These are phyloP conservation scores for Botrytis pseudocinerea DNA, from an alignment of 2,329 filamentous ascomycete species.

Conservation along the genomic window DNA sequence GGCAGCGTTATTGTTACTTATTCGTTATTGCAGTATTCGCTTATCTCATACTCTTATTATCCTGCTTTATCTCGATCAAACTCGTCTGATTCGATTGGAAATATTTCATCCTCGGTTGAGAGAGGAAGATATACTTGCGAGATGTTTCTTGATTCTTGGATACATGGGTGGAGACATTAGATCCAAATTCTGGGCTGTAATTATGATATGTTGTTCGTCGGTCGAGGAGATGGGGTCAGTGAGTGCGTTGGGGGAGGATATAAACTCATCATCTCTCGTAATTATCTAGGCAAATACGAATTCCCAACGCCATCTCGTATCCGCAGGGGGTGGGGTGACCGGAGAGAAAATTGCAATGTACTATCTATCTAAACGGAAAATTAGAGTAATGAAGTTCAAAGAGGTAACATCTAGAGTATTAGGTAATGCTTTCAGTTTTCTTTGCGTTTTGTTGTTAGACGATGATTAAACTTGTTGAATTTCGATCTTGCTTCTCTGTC, in stretches of 20 bases:
- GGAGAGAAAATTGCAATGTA: not conserved
- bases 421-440: fast-evolving
- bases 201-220: not conserved
- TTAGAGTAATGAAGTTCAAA: fast-evolving
- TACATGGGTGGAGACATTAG: not conserved
- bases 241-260: not conserved
- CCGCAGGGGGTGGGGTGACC: too few species aligned
- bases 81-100: not conserved
- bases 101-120: fast-evolving
- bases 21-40: fast-evolving
- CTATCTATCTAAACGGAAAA: not conserved
- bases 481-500: too few species aligned
- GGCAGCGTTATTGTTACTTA: not conserved
- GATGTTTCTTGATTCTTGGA: too few species aligned
- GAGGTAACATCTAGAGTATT: not conserved
- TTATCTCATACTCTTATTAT: not conserved
- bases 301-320: too few species aligned
- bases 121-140: fast-evolving
- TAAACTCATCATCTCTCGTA: not conserved
- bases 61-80: not conserved
- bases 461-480: not conserved
- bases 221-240: not conserved
- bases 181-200: not conserved
- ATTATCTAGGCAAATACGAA: not conserved
- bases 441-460: not conserved